phyloP scores from a whole-genome alignment of 345 rosid genomes.

The Turnera subulata region DNA sequence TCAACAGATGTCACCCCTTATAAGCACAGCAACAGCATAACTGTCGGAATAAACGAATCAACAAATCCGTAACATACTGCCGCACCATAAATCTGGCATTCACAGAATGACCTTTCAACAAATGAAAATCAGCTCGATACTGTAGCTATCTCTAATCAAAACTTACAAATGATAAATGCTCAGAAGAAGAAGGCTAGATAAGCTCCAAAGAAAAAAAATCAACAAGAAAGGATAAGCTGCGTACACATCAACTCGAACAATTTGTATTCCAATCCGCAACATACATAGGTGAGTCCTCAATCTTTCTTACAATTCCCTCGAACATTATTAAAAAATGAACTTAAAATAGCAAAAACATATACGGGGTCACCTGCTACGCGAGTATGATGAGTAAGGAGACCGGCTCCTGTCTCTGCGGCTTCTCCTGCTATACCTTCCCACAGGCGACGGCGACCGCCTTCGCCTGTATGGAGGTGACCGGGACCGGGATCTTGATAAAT shows the following conservation, averaged over 20 bases:
- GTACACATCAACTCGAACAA: slow-evolving; percentile 28
- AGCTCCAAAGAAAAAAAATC: slow-evolving; percentile 6
- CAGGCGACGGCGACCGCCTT: slow-evolving; percentile 68
- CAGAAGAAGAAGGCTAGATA: neutral
- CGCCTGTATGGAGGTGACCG: slow-evolving; percentile 74
- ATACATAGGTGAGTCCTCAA: slow-evolving; percentile 31
- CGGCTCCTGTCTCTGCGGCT: slow-evolving; percentile 75
- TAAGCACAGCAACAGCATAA: too few species aligned
- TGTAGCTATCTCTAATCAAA: neutral
- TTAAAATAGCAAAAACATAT: slow-evolving; percentile 24
- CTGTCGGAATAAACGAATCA: too few species aligned
- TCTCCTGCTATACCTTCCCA: slow-evolving; percentile 65
- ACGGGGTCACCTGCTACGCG: slow-evolving; percentile 89
- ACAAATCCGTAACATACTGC: neutral
- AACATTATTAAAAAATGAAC: slow-evolving; percentile 14
- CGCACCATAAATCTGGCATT: neutral
- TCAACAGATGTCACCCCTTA: too few species aligned
- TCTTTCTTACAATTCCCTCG: slow-evolving; percentile 34
- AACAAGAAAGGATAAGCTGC: slow-evolving; percentile 20
- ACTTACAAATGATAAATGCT: neutral
- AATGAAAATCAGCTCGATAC: neutral
- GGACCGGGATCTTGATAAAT: slow-evolving; percentile 55
- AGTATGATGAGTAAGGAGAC: slow-evolving; percentile 71
- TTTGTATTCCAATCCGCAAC: slow-evolving; percentile 26
- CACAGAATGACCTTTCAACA: neutral